Base-by-base conservation (phyloP, 371 early-diverging fungal species). In the Massospora cicadina region DNA sequence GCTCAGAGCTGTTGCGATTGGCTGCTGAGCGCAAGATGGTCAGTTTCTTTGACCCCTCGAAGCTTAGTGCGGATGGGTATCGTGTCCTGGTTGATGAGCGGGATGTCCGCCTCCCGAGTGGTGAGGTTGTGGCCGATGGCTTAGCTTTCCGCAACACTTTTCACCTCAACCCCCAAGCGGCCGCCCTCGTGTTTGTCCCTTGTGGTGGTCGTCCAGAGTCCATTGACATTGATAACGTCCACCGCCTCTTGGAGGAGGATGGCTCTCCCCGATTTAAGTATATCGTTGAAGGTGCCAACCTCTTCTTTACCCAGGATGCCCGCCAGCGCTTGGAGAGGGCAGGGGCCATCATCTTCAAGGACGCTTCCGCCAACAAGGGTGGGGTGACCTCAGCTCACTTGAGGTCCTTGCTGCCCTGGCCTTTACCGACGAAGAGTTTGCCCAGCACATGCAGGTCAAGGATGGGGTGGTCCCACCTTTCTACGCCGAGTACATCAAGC, bases 171-270 rank as follows among this genome's bases (percentile, higher is more conserved):
- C 77, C 80, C 12, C 72, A 90, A 63, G 83, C 89, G 24, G 68
- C 76, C 1, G 89, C 93, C 61, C 87, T 87, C 63, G 77, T 97
- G 58, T 95, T 97, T 78, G 95, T 97, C n/a, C 98, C 98, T 2
- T 97, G 98, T 69, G 98, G 98, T 73, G 98, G 98, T 65, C 88
- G 98, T 65, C 98, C 98, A 62, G 98, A 97, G 76, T 85, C 97
- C 17, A 88, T 97, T 33, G 98, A 95, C 77, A 78, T 97, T 27
- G 81, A 81, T 76, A 97, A 97, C 70, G 91, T 96, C 24, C 73
- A 80, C 58, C 59, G 71, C 43, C 75, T 97, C 53, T 76, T 95
- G 63, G 84, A 83, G 58, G 73, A 74, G 33, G 87, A 91, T 67
- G 90, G 91, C 64, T 75, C 79, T 55, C 87, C 96, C 21, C 79